Conservation (phyloP, 345 rosid genomes). For the Lepidium aucheri region DNA sequence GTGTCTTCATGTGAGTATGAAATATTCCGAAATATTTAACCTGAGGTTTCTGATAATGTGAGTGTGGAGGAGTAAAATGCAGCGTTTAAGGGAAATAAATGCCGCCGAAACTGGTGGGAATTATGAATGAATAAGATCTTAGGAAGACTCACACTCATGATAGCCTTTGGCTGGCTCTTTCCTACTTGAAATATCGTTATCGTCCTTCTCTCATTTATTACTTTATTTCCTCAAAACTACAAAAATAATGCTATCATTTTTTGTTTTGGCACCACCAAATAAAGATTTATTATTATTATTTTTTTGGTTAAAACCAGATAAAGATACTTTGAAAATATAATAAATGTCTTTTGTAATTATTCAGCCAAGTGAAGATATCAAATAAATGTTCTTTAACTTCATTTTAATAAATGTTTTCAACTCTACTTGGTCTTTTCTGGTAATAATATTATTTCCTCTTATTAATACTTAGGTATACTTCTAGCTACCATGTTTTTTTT, state of each 20-base stretch:
- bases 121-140: constrained; percentile 11
- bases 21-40: neutral
- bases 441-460: neutral
- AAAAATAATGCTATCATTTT: constrained; percentile 10
- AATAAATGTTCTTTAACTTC: constrained; percentile 16
- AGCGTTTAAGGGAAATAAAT: constrained; percentile 2
- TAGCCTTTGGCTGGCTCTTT: constrained; percentile 12
- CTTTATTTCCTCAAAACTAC: constrained; percentile 25
- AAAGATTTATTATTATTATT: constrained; percentile 9
- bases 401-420: constrained; percentile 10
- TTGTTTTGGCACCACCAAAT: constrained; percentile 22
- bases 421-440: constrained; percentile 14
- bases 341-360: constrained; percentile 16
- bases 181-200: too few relatives aligned
- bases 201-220: constrained; percentile 7
- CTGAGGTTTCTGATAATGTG: neutral
- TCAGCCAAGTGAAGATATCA: constrained; percentile 11
- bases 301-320: constrained; percentile 19
- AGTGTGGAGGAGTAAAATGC: neutral
- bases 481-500: neutral
- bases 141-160: neutral
- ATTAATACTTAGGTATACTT: neutral
- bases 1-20: too few relatives aligned
- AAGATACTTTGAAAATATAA: constrained; percentile 22
- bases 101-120: constrained; percentile 26